A percentile compares a stretch with the other conserved stretches of the same genome.
Evolutionary conservation across 1,139 yeast species (phyloP).

Genomic region (Kurtzmaniella quercitrusa): DNA sequence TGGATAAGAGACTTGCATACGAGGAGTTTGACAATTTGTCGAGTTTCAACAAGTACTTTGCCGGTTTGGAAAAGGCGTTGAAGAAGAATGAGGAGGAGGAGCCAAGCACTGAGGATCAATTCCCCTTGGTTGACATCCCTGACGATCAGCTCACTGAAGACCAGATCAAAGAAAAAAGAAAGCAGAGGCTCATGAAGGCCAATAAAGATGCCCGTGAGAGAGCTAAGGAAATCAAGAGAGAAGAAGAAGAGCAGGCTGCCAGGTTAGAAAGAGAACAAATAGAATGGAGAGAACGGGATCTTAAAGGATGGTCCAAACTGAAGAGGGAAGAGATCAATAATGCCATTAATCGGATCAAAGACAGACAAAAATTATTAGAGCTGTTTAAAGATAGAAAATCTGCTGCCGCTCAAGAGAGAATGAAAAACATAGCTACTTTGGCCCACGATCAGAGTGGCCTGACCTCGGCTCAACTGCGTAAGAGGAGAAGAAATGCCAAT

Average conservation of each 20-base stretch:
- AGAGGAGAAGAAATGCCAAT: constrained; percentile 50
- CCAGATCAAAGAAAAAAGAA: constrained; percentile 80
- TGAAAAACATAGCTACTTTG: constrained; percentile 85
- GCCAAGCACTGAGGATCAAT: constrained; percentile 49
- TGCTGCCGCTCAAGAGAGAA: constrained; percentile 84
- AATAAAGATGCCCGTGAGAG: constrained; percentile 85
- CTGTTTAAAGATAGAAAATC: constrained; percentile 88
- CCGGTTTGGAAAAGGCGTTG: constrained; percentile 64
- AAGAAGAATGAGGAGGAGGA: constrained; percentile 55
- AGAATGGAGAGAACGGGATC: constrained; percentile 73
- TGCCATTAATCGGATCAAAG: constrained; percentile 57
- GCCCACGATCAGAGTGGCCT: constrained; percentile 66
- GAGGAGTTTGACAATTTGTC: constrained; percentile 78
- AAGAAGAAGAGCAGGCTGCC: constrained; percentile 49
- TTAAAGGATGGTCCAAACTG: constrained; percentile 73
- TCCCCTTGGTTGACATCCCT: constrained; percentile 79
- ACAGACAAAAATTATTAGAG: constrained; percentile 64
- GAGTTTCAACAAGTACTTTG: constrained; percentile 66
- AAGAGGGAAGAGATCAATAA: constrained; percentile 60
- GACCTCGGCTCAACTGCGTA: constrained; percentile 33
- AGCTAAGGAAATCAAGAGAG: constrained; percentile 69
- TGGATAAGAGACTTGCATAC: constrained; percentile 47
- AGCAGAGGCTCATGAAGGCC: constrained; percentile 77
- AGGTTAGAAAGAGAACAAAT: constrained; percentile 58
- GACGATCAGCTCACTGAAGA: constrained; percentile 80